phyloP scores from a whole-genome alignment of 257 asterid genomes.

The Petunia secreta region DNA sequence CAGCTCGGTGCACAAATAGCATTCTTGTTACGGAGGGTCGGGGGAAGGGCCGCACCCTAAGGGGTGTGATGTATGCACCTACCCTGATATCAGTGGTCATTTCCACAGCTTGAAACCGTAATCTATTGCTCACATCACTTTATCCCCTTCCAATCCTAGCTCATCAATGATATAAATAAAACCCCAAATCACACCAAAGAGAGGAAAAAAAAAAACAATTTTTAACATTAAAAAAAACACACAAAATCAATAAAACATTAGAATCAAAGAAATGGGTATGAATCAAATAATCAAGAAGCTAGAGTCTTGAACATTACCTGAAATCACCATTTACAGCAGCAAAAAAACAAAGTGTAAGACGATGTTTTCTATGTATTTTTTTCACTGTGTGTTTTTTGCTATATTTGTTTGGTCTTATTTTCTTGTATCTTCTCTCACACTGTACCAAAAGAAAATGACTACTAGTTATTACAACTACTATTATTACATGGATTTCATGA shows the following conservation, averaged over 20 bases:
- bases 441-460: conserved; percentile 28
- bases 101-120: no score
- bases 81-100: no score
- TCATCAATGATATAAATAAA: no score
- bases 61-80: no score
- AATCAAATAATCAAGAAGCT: neutral
- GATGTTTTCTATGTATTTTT: neutral
- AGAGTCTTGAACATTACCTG: neutral
- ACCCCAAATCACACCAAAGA: no score
- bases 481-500: conserved; percentile 66
- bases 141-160: no score
- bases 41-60: no score
- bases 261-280: neutral
- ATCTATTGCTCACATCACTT: no score
- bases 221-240: neutral
- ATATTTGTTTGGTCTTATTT: neutral
- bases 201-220: neutral
- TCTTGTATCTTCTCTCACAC: conserved; percentile 30
- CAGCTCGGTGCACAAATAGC: no score
- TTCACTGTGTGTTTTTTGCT: neutral
- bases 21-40: no score
- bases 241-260: neutral
- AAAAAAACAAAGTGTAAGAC: neutral
- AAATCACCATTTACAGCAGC: neutral
- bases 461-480: conserved; percentile 35